Base-by-base conservation (phyloP, 2,329 filamentous ascomycete species). In the Pseudocercospora crystallina region DNA sequence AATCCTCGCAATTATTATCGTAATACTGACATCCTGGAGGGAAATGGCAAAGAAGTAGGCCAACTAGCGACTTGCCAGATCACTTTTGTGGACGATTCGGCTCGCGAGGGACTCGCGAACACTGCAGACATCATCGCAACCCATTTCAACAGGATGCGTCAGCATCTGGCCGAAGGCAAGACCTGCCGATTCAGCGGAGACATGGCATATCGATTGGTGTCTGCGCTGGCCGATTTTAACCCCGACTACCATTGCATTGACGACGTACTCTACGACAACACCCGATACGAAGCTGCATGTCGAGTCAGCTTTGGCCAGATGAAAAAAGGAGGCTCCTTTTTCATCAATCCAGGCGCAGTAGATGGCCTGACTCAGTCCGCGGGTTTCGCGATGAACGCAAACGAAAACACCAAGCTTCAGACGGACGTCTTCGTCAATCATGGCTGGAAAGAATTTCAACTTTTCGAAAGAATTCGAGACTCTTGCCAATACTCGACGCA, bases 331-430 rank as follows among this genome's bases (percentile, higher is more conserved):
- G n/a, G n/a, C n/a, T n/a, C n/a, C n/a, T n/a, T n/a, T 29, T 13
- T 32, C 13, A 38, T 47, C 12, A 54, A 54, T 12, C 55, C 53
- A n/a, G 57, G 51, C 2, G 65, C 61, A 47, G 70, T 72, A 34
- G 71, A 74, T 56, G 68, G 66, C 41, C 56, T 70, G 10, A 64
- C 64, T 26, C 69, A 71, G 39, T 48, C 71, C 2, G 66, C 38
- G 12, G 51, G 54, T 8, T 57, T 54, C 30, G 38, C 39, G 15
- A 52, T 54, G 54, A 57, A 57, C 62, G 31, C 61, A 3, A 61
- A 61, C 14, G 60, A 65, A 26, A 30, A 44, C 3, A 49, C 53
- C 7, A 56, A 71, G 40, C 59, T 64, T 2, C 53, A 57, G 15
- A 55, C 65, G 34, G 57, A 62, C 38, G 67, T 69, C 41, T 71